These are phyloP conservation scores for Berberis vulgaris DNA, from an alignment of 164 flowering plant species.

Conservation along the genomic window DNA sequence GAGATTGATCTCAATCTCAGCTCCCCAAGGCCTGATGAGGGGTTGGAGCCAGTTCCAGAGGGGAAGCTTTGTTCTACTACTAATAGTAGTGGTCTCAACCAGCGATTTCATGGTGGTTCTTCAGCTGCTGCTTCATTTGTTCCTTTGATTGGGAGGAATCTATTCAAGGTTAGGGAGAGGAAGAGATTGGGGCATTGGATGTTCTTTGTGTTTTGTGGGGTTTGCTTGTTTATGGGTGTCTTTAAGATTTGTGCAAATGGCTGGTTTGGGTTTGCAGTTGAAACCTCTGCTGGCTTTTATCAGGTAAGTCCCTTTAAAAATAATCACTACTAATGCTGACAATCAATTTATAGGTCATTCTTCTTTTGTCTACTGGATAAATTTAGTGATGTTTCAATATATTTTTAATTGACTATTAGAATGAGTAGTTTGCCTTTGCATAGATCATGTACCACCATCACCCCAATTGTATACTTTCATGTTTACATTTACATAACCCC, in stretches of 20 bases:
- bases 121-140: slow-evolving; percentile 13
- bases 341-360: background rate
- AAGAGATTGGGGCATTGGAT: slow-evolving; percentile 74
- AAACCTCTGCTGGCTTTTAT: slow-evolving; percentile 12
- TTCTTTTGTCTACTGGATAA: background rate
- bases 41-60: slow-evolving; percentile 23
- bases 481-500: too few relatives aligned
- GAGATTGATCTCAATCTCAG: slow-evolving; percentile 62
- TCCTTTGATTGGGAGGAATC: slow-evolving; percentile 12
- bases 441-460: too few relatives aligned
- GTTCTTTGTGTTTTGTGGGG: slow-evolving; percentile 82
- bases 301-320: slow-evolving; percentile 11
- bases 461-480: too few relatives aligned
- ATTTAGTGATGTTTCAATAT: too few relatives aligned
- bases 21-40: slow-evolving; percentile 73
- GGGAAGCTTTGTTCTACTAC: slow-evolving; percentile 15
- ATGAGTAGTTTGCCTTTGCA: too few relatives aligned
- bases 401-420: too few relatives aligned
- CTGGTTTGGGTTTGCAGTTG: slow-evolving; percentile 75
- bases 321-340: background rate
- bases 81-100: slow-evolving; percentile 5
- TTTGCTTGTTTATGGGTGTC: slow-evolving; percentile 71
- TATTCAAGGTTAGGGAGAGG: slow-evolving; percentile 30
- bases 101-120: slow-evolving; percentile 13
- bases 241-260: slow-evolving; percentile 76